Base-by-base conservation (phyloP, 2,329 filamentous ascomycete genomes). In the Fusarium chuoi region DNA sequence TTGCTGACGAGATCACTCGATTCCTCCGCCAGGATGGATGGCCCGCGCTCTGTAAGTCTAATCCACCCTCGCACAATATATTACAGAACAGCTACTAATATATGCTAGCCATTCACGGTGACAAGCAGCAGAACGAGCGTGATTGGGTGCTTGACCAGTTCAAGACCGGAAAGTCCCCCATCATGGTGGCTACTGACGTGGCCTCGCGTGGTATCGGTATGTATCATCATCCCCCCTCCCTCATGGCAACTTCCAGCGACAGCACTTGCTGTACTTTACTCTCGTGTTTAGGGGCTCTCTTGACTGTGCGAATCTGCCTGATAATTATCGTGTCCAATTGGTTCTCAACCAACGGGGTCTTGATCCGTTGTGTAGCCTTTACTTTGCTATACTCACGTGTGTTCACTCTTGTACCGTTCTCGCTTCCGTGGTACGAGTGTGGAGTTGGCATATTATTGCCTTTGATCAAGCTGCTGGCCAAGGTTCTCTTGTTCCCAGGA, bases 141-240 rank as follows among this genome's bases (percentile, higher is more conserved):
- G 96, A 98, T 85, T 98, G 96, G 95, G 96, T 98, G 80, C 89
- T 99, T 83, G 97, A 98, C 85, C 96, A 98, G 85, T 99, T 99
- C 91, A 99, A 98, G 92, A 94, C 94, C 76, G 95, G 95, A 87
- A 98, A 98, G 89, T 98, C 95, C 87, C 96, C 96, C 83, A 97
- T 99, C 91, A 98, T 99, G 95, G 96, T 99, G 87, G 96, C 96
- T 87, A 99, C 96, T 77, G 96, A 98, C 83, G 96, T 99, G 87
- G 96, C 96, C 87, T 98, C 96, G 83, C 96, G 96, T 95, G 96
- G 96, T 94, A 98, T 99, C 87, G 96, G 96, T 98, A 97, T 97
- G 95, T 96, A 93, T 90, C 87, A 89, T 67, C 49, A 68, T 30
- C 61, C 86, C 86, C 84, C 84, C 81, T 81, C 80, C 79, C 76